phyloP scores from a whole-genome alignment of 2,329 filamentous ascomycete species.

The Dryadomyces sulphureus region DNA sequence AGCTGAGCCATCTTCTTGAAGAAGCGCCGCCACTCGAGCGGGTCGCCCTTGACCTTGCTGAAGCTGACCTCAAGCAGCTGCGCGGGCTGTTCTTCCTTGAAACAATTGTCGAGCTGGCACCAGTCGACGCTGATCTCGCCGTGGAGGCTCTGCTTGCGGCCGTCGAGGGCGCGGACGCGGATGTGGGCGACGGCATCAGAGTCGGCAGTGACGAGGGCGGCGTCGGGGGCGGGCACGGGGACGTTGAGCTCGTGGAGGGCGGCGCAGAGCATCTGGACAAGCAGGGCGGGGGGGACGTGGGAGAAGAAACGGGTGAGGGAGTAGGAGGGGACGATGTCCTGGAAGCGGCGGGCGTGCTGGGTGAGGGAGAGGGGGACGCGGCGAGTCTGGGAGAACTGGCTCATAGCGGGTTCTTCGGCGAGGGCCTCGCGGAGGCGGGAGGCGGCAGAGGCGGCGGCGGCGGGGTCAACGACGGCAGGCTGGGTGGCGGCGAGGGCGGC shows the following conservation, averaged over 20 bases:
- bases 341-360: slow-evolving; percentile 76
- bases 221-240: slow-evolving; percentile 40
- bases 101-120: slow-evolving; percentile 27
- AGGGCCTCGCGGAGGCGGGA: slow-evolving; percentile 39
- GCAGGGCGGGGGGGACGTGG: slow-evolving; percentile 54
- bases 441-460: slow-evolving; percentile 12
- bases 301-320: slow-evolving; percentile 89
- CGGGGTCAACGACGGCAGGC: slow-evolving; percentile 21
- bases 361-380: slow-evolving; percentile 72
- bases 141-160: slow-evolving; percentile 54
- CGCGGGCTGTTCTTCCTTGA: slow-evolving; percentile 33
- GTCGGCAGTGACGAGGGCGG: slow-evolving; percentile 26
- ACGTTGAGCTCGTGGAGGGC: slow-evolving; percentile 78
- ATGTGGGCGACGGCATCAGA: slow-evolving; percentile 47
- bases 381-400: slow-evolving; percentile 69
- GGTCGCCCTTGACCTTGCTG: slow-evolving; percentile 89
- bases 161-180: slow-evolving; percentile 61
- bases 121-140: slow-evolving; percentile 63
- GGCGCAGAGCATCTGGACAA: slow-evolving; percentile 67
- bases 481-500: slow-evolving; percentile 30
- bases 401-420: slow-evolving; percentile 72
- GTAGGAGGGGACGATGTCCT: slow-evolving; percentile 79
- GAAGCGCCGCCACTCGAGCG: slow-evolving; percentile 87
- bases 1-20: slow-evolving; percentile 91
- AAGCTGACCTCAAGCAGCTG: slow-evolving; percentile 77